Percentiles rank a stretch among this genome's conserved stretches.
These are phyloP conservation scores for Lipomyces yamadae DNA, from an alignment of 805 yeast species.

Conservation along the genomic window DNA sequence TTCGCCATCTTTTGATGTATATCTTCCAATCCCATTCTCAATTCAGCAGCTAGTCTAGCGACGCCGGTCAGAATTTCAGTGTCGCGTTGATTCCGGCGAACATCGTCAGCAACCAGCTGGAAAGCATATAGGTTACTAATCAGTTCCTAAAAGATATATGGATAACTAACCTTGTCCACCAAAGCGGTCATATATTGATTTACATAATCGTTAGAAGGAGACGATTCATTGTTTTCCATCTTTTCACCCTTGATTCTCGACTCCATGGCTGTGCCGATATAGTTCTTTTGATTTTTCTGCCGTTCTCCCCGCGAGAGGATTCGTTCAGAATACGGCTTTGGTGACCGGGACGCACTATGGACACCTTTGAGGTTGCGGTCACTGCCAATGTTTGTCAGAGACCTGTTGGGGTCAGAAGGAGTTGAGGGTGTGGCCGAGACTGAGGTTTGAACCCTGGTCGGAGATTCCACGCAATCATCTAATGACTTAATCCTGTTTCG, in stretches of 20 bases:
- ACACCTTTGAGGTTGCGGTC: neutral
- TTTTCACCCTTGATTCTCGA: neutral
- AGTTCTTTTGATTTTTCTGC: neutral
- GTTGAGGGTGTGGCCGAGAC: neutral
- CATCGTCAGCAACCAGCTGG: conserved; percentile 21
- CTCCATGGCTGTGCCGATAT: neutral
- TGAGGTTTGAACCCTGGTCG: neutral
- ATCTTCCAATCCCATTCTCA: conserved; percentile 12
- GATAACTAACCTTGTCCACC: neutral
- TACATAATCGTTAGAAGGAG: neutral
- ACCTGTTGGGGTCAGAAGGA: neutral
- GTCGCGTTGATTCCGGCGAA: conserved; percentile 15
- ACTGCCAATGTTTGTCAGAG: neutral
- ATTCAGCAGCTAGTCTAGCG: conserved; percentile 18
- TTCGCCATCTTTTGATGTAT: conserved; percentile 3
- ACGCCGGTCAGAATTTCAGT: conserved; percentile 27
- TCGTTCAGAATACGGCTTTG: neutral
- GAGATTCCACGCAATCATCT: neutral
- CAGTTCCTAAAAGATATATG: neutral
- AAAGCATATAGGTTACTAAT: neutral
- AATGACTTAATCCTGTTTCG: neutral
- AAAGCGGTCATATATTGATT: conserved; percentile 1
- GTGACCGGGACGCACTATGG: neutral
- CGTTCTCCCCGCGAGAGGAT: neutral
- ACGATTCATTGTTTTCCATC: neutral